Evolutionary conservation across 805 yeast species (phyloP).

Genomic region (Saturnispora diversa): DNA sequence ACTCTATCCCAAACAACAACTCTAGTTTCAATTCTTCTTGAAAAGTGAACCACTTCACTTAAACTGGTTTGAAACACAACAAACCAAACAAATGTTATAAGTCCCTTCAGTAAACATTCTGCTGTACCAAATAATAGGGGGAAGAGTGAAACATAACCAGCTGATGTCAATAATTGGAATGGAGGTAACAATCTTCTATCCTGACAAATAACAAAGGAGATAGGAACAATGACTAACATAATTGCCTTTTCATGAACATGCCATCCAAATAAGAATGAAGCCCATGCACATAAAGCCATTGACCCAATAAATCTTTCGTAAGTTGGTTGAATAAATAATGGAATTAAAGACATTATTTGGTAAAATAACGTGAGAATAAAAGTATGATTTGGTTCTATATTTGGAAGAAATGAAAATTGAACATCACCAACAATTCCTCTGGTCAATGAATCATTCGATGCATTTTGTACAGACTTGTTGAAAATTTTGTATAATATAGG

Average conservation of each 20-base stretch:
- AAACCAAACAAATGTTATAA: constrained; percentile 81
- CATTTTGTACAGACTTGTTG: not conserved
- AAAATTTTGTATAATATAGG: constrained; percentile 16
- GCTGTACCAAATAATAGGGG: constrained; percentile 77
- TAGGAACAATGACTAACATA: constrained; percentile 81
- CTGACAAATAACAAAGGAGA: constrained; percentile 62
- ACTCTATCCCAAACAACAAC: constrained; percentile 66
- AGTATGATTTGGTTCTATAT: constrained; percentile 68
- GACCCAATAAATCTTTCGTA: constrained; percentile 76
- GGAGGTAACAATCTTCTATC: constrained; percentile 67
- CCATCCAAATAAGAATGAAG: constrained; percentile 95
- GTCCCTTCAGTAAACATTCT: constrained; percentile 68
- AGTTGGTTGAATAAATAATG: constrained; percentile 62
- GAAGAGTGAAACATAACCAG: constrained; percentile 83
- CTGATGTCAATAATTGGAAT: constrained; percentile 60
- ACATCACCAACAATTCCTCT: constrained; percentile 92
- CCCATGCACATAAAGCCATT: constrained; percentile 80
- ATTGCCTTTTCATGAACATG: constrained; percentile 98
- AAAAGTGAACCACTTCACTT: constrained; percentile 51
- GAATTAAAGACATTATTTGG: constrained; percentile 70
- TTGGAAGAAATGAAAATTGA: constrained; percentile 70
- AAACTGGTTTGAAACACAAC: constrained; percentile 66
- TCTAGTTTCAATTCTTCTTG: constrained; percentile 34
- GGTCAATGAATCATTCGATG: constrained; percentile 33
- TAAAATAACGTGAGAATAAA: constrained; percentile 77